Base-by-base conservation (phyloP, 164 flowering plant species). In the Santalum album region DNA sequence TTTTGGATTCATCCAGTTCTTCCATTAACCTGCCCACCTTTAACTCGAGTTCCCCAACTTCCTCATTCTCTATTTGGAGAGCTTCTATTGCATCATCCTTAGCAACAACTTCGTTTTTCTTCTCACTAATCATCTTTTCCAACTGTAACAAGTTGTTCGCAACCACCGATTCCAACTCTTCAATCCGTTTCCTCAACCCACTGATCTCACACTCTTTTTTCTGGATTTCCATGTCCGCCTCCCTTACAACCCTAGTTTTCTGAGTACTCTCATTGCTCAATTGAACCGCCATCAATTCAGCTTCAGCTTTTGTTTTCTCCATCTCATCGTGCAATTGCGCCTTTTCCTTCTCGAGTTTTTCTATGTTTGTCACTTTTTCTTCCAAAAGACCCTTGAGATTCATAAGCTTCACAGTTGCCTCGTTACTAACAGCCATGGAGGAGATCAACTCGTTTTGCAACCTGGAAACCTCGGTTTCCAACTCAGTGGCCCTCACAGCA, bases 381-480 rank as follows among this genome's bases (percentile, higher is more conserved):
- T 60, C 75, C 47, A 70, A 48, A 2, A 32, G 45, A 11, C 7
- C 35, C 69, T 69, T 80, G 65, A 80, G 27, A 49, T 62, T 54
- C 17, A 9, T 21, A 6, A 76, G 16, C 58, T 86, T 89, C 0
- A 19, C 43, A 17, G 25, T 60, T 5, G 69, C 52, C 9, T 86
- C 86, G 5, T 68, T 74, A 7, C 54, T 62, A 0, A 66, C 87
- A 10, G 50, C 56, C 80, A 66, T 61, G 6, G 81, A 52, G 5
- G 72, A 52, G 12, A 70, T 59, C 55, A 86, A 64, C 59, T 89
- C 96, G 22, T 80, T 84, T 49, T 86, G 89, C 59, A 82, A 53
- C 59, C 83, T 66, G 22, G 80, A 60, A 6, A 80, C 79, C 67
- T 83, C 83, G 0, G 69, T 71, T 68, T 88, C 96, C 0, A 88